Evolutionary conservation across 805 yeast genomes (phyloP).

Genomic region (Schwanniomyces sp.): DNA sequence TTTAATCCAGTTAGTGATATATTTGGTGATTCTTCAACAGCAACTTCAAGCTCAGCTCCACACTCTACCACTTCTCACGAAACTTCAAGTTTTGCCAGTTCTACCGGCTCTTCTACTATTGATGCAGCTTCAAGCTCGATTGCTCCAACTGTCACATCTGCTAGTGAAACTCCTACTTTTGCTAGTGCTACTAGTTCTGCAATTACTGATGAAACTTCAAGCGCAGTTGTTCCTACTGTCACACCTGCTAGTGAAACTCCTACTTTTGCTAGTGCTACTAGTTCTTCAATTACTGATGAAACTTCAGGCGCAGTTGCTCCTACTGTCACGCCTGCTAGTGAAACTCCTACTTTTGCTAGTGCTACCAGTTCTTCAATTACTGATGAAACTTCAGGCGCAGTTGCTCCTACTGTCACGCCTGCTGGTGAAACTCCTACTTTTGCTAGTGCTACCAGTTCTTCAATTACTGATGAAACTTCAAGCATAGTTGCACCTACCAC

Average conservation of each 20-base stretch:
- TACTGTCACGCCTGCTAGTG: neutral
- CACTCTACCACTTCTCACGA: too few relatives aligned
- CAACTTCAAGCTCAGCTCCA: too few relatives aligned
- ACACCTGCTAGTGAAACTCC: neutral
- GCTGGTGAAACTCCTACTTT: neutral
- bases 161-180: neutral
- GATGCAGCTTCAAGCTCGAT: too few relatives aligned
- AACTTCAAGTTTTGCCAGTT: too few relatives aligned
- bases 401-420: neutral
- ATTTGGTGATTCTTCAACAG: too few relatives aligned
- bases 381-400: neutral
- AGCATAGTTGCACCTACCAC: neutral
- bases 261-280: neutral
- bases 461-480: slow-evolving; percentile 2
- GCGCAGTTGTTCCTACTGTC: neutral
- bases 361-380: neutral
- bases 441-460: slow-evolving; percentile 1
- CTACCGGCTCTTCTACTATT: neutral
- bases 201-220: neutral
- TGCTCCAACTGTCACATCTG: neutral
- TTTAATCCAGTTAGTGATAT: too few relatives aligned
- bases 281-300: neutral
- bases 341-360: neutral
- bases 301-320: neutral
- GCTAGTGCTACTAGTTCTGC: neutral